A percentile compares a stretch with the other conserved stretches of the same genome.
Evolutionary conservation across 257 asterid species (phyloP).

Genomic region (Knoxia roxburghii): DNA sequence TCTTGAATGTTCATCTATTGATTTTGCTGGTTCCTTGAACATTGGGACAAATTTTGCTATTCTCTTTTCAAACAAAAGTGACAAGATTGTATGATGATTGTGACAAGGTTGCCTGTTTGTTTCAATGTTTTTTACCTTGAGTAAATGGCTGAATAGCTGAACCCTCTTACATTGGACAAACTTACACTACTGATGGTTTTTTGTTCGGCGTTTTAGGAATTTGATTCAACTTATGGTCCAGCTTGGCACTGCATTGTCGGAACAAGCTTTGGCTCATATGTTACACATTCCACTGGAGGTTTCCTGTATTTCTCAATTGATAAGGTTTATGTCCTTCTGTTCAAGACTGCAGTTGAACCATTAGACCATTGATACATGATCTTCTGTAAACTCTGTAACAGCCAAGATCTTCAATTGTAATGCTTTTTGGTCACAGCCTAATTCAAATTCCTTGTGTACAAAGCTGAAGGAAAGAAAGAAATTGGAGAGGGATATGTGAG

Average conservation of each 20-base stretch:
- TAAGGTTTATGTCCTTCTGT: slow-evolving; percentile 71
- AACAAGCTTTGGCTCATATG: slow-evolving; percentile 80
- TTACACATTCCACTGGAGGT: slow-evolving; percentile 78
- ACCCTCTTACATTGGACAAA: not conserved
- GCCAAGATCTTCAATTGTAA: not conserved
- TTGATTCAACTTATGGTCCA: slow-evolving; percentile 73
- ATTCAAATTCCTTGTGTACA: not conserved
- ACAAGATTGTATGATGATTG: not conserved
- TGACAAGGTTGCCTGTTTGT: not conserved
- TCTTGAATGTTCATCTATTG: no score
- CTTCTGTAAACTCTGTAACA: slow-evolving; percentile 9
- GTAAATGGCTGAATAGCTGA: not conserved
- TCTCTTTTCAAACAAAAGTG: no score
- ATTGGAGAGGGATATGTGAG: not conserved
- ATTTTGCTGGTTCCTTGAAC: not conserved
- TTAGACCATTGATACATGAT: slow-evolving; percentile 32
- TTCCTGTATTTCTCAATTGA: slow-evolving; percentile 85
- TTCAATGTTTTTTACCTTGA: not conserved
- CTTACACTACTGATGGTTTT: not conserved
- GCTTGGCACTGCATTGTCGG: slow-evolving; percentile 97
- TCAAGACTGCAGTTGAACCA: slow-evolving; percentile 80
- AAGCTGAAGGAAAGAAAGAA: not conserved
- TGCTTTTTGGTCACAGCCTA: not conserved
- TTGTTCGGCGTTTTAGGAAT: slow-evolving; percentile 43
- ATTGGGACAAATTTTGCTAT: no score